These are phyloP conservation scores for Aspergillus piperis DNA, from an alignment of 2,329 filamentous ascomycete species.

Conservation along the genomic window DNA sequence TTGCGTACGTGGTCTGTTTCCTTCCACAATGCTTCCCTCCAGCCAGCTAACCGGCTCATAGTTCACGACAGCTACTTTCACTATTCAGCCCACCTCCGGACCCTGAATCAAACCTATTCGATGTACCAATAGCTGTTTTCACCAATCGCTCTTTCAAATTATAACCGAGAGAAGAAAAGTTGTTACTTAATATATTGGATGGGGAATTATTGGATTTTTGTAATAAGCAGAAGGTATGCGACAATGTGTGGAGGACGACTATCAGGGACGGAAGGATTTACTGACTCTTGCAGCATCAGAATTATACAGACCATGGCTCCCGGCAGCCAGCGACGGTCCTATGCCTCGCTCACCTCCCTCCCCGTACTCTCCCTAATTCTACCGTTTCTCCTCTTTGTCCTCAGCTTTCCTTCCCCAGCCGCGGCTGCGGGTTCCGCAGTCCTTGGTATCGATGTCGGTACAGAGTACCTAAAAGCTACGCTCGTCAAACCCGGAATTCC, in stretches of 20 bases:
- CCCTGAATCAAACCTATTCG: background rate
- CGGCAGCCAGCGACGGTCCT: constrained; percentile 30
- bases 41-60: constrained; percentile 11
- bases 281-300: background rate
- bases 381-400: constrained; percentile 53
- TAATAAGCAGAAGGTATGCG: constrained; percentile 8
- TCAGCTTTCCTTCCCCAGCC: constrained; percentile 57
- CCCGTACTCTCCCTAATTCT: constrained; percentile 49
- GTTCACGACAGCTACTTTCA: constrained; percentile 6
- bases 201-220: background rate
- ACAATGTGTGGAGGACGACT: background rate
- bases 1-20: background rate
- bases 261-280: background rate
- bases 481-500: constrained; percentile 96
- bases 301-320: constrained; percentile 36
- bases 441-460: constrained; percentile 89
- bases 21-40: background rate
- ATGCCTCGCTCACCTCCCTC: constrained; percentile 25
- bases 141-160: background rate
- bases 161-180: background rate
- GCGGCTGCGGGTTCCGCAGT: constrained; percentile 72
- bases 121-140: background rate
- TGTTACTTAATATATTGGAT: background rate
- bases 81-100: background rate
- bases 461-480: constrained; percentile 93